Conservation (phyloP, 192 early-diverging fungal genomes). For the Backusella luteola region DNA sequence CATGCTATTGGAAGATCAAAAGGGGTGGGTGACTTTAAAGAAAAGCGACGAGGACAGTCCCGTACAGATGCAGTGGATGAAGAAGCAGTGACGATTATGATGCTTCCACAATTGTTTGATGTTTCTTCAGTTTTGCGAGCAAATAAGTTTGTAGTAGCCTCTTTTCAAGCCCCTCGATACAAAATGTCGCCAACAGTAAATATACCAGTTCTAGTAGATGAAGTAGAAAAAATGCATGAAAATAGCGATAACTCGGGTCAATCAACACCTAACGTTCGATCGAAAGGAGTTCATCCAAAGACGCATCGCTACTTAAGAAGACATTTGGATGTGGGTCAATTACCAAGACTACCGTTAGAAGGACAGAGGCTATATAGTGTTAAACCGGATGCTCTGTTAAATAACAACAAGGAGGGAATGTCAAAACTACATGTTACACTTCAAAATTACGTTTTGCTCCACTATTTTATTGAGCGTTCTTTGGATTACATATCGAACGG, state of each 20-base stretch:
- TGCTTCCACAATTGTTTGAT: conserved; percentile 22
- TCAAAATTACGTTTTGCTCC: conserved; percentile 25
- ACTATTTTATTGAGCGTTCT: conserved; percentile 41
- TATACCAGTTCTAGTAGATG: not conserved
- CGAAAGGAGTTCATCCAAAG: not conserved
- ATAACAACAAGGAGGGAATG: conserved; percentile 16
- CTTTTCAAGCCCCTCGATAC: conserved; percentile 15
- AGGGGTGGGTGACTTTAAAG: conserved; percentile 16
- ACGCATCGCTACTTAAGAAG: not conserved
- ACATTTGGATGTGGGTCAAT: not conserved
- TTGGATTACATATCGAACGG: conserved; percentile 46
- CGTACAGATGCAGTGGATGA: not conserved
- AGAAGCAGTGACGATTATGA: not conserved
- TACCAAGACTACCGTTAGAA: not conserved
- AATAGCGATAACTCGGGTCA: not conserved
- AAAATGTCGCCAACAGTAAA: not conserved
- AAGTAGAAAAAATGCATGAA: not conserved
- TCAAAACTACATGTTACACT: conserved; percentile 3
- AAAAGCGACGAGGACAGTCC: not conserved
- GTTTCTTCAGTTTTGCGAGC: conserved; percentile 18
- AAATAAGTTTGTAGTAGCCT: conserved; percentile 19
- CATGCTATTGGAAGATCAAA: conserved; percentile 45
- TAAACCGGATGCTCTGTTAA: conserved; percentile 8
- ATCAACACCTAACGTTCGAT: not conserved
- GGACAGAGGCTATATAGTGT: not conserved